Evolutionary conservation across 495 filamentous ascomycete species (phyloP), one percentile per base, ranked within the genome.

Genomic region (Neurospora intermedia): DNA sequence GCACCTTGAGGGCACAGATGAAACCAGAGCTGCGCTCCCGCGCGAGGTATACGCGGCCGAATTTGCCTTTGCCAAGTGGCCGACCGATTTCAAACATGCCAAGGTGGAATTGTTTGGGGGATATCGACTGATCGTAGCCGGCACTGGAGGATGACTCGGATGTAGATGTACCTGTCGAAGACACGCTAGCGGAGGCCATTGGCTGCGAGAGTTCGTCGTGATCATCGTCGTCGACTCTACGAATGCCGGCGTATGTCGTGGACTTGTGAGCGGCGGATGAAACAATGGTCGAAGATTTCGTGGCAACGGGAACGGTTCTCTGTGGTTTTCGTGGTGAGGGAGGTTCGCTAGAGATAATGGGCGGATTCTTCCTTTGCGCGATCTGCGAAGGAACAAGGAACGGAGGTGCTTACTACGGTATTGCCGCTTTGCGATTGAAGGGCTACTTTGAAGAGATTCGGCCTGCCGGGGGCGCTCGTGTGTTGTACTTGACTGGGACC

Each of bases 1-100:
- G 86, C 69, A 98, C 96, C 83, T 99, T 99, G 71, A 99, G 87
- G 9, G 94, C 96, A 82, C 96, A 99, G 72, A 99, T 93, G 82
- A 97, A 99, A 74, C 93, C 92, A 27, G 89, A 92, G 62, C 88
- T 91, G 40, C 94, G 89, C 81, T 99, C 96, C 73, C 94, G 93
- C 62, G 95, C 96, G 3, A 99, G 89, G 80, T 99, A 99, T 1
- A 99, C 96, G 66, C 96, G 89, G 6, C 96, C 96, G 78, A 98
- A 99, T 81, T 99, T 99, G 71, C 96, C 96, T 81, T 98, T 99
- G 10, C 96, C 96, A 6, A 99, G 85, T 3, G 96, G 96, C 69
- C 94, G 92, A 11, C 96, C 96, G 76, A 99, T 98, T 78, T 99
- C 96, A 78, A 99, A 99, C 96, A 99, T 98, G 80, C 95, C 94